A percentile compares a stretch with the other conserved stretches of the same genome.
Conservation (phyloP, 164 flowering plant species). For the Vitis labrusca region DNA sequence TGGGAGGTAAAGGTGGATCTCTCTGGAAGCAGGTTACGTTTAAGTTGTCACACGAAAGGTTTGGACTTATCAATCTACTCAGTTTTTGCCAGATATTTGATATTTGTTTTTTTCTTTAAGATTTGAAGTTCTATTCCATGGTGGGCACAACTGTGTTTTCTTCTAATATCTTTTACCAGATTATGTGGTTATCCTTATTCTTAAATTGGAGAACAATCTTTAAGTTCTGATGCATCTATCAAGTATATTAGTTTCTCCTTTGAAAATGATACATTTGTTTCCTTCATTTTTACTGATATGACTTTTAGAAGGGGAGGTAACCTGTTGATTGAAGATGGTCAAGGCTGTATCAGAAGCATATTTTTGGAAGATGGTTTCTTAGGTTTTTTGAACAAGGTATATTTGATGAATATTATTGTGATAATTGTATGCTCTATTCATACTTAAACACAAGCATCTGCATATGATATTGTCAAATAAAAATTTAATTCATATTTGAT, state of each 20-base stretch:
- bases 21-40: conserved; percentile 86
- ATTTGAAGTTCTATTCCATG: neutral
- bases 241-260: no score
- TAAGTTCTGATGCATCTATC: neutral
- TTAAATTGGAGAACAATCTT: no score
- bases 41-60: conserved; percentile 64
- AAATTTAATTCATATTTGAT: no score
- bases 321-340: conserved; percentile 62
- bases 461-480: no score
- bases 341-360: conserved; percentile 40
- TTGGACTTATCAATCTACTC: conserved; percentile 7
- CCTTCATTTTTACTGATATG: conserved; percentile 33
- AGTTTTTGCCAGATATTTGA: neutral
- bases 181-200: no score
- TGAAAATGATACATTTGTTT: no score
- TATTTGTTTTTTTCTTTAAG: neutral
- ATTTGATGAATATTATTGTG: conserved; percentile 1
- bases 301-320: conserved; percentile 50
- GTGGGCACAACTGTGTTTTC: no score
- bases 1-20: conserved; percentile 94
- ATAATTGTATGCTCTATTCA: no score
- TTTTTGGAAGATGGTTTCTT: conserved; percentile 77
- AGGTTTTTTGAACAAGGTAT: conserved; percentile 81
- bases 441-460: no score
- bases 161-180: no score